Base-by-base conservation (phyloP, 1,284 basidiomycete species). In the Ceratobasidium sp. region DNA sequence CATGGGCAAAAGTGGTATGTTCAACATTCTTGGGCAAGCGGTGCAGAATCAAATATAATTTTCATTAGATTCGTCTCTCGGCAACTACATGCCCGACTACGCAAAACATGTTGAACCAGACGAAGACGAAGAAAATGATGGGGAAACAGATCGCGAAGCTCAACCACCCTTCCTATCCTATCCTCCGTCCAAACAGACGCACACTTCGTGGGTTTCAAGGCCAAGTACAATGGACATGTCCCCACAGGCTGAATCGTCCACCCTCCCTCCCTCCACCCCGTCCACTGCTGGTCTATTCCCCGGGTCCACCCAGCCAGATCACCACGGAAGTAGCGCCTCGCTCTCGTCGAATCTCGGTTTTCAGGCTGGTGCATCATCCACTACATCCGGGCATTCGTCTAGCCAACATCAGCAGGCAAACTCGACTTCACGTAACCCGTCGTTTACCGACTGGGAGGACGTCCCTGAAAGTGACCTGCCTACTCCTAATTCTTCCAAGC, bases 371-470 rank as follows among this genome's bases (percentile, higher is more conserved):
- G 50, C 60, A 27, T 64, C 60, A 11, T 64, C 50, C 21, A 64
- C 33, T 11, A 36, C 60, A n/a, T 64, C 60, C 25, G 52, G 52
- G 8, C 60, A 64, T 23, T 64, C 60, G 60, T 64, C 60, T 16
- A 47, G 59, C 6, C 60, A 64, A 23, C 29, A 33, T 21, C 60
- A 42, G n/a, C 50, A 33, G 9, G 19, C 41, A n/a, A 39, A 14
- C 9, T 23, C 50, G 2, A n/a, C 21, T 21, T 42, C 50, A 6
- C 29, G 29, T 3, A 42, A 53, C 23, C 67, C 71, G 8, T 56
- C 60, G 14, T 50, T 67, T 33, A 85, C 81, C 41, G 83, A 85
- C 13, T 84, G 83, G 74, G 84, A 85, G 73, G 87, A 86, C 54
- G 82, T 82, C 33, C 72, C 74, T 11, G 77, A 75, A 36, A 78